Evolutionary conservation across 257 asterid species (phyloP).

Genomic region (Ilex aquifolium): DNA sequence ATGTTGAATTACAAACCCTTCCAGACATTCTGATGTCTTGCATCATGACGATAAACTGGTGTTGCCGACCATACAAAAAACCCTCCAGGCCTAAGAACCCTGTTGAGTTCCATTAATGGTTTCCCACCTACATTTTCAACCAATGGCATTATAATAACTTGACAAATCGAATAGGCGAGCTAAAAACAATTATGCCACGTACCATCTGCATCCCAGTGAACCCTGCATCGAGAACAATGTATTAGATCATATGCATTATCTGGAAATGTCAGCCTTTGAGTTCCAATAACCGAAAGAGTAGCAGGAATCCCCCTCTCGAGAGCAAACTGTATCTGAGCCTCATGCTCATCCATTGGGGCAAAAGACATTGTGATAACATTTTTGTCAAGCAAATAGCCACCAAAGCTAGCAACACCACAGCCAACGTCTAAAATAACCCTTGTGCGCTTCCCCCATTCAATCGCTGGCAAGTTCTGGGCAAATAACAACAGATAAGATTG

Average conservation of each 20-base stretch:
- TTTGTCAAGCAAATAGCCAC: conserved; percentile 79
- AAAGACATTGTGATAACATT: conserved; percentile 83
- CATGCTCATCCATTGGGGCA: conserved; percentile 99
- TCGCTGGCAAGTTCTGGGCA: conserved; percentile 53
- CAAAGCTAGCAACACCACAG: conserved; percentile 99
- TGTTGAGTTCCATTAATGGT: conserved; percentile 86
- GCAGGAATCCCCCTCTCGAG: conserved; percentile 97
- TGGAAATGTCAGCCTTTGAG: conserved; percentile 72
- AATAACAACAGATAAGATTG: no score
- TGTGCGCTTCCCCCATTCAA: conserved; percentile 75
- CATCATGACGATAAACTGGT: conserved; percentile 74
- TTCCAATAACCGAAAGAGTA: conserved; percentile 80
- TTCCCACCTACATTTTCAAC: conserved; percentile 57
- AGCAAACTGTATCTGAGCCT: conserved; percentile 98
- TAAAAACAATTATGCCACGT: conserved; percentile 17
- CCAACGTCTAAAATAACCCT: conserved; percentile 93
- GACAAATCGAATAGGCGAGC: conserved; percentile 6
- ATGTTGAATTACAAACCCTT: conserved; percentile 39
- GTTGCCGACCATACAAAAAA: conserved; percentile 95
- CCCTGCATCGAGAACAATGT: conserved; percentile 97
- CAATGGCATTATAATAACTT: conserved; percentile 1
- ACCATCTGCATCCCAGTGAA: conserved; percentile 98
- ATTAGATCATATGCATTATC: conserved; percentile 79
- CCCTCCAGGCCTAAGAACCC: conserved; percentile 96
- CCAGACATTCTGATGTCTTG: conserved; percentile 67